Percentiles rank a stretch among this genome's conserved stretches.
phyloP scores from a whole-genome alignment of 345 rosid species.

The Camelina neglecta region DNA sequence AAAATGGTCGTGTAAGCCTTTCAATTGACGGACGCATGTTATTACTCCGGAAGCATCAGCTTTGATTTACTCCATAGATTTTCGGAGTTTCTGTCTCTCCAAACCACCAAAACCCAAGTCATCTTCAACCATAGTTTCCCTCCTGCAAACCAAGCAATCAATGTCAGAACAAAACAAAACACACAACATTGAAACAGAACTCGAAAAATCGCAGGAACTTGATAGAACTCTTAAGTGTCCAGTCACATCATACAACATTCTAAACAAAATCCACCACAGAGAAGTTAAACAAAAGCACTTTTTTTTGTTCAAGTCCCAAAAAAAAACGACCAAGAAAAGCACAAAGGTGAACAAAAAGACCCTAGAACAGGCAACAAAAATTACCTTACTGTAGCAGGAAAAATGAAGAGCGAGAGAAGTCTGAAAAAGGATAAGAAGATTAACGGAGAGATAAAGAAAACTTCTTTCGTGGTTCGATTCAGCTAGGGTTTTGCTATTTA shows the following conservation, averaged over 20 bases:
- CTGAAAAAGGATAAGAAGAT: neutral
- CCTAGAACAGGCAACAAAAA: neutral
- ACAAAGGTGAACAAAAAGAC: too few relatives aligned
- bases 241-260: neutral
- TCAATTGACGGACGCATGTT: neutral
- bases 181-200: neutral
- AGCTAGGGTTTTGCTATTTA: neutral
- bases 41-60: neutral
- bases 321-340: too few relatives aligned
- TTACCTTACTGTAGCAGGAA: neutral
- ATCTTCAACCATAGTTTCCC: neutral
- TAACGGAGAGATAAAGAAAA: neutral
- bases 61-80: neutral
- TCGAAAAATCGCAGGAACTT: neutral
- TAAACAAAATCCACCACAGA: neutral
- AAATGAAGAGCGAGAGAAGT: neutral
- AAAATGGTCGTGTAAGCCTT: neutral
- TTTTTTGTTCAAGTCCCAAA: too few relatives aligned
- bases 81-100: neutral
- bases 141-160: neutral
- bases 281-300: neutral
- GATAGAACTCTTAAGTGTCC: neutral
- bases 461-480: neutral
- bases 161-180: neutral
- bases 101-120: neutral